phyloP scores from a whole-genome alignment of 768 basidiomycete species.

The Pluteus cervinus region DNA sequence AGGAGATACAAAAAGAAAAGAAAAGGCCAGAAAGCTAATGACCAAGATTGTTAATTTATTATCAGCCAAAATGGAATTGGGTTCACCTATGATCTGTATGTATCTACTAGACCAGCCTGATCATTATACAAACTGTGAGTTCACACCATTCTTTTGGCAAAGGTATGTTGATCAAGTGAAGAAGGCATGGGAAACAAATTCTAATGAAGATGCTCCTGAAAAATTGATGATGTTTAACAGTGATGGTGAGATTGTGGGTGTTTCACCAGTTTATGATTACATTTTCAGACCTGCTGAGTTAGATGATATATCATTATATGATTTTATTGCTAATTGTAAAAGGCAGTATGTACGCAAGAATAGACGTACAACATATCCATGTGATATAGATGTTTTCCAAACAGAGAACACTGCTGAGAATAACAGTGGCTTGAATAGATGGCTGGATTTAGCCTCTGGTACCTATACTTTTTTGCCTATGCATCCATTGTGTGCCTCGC shows the following conservation, averaged over 20 bases:
- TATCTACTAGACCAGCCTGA: constrained; percentile 22
- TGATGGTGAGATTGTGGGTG: constrained; percentile 11
- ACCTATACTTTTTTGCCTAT: constrained; percentile 2
- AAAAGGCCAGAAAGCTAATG: constrained; percentile 12
- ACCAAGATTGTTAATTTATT: constrained; percentile 22
- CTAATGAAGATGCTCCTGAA: constrained; percentile 7
- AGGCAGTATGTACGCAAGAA: too few relatives aligned
- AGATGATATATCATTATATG: constrained; percentile 18
- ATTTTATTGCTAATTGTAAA: constrained; percentile 17
- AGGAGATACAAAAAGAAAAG: constrained; percentile 1
- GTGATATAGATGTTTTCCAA: background rate
- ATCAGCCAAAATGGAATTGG: constrained; percentile 19
- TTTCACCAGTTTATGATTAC: constrained; percentile 16
- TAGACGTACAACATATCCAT: constrained; percentile 4
- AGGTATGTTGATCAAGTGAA: constrained; percentile 5
- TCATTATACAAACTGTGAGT: constrained; percentile 21
- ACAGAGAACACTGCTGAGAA: constrained; percentile 1
- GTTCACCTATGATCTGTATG: constrained; percentile 18
- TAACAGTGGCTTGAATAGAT: constrained; percentile 1
- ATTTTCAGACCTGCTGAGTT: constrained; percentile 14
- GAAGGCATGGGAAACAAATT: constrained; percentile 1
- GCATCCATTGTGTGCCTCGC: constrained; percentile 9
- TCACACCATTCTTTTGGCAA: constrained; percentile 21
- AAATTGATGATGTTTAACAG: constrained; percentile 14
- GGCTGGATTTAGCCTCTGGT: background rate